Percentiles rank a stretch among this genome's conserved stretches.
Conservation (phyloP, 148 eudicot genomes). For the Chenopodium berlandieri region DNA sequence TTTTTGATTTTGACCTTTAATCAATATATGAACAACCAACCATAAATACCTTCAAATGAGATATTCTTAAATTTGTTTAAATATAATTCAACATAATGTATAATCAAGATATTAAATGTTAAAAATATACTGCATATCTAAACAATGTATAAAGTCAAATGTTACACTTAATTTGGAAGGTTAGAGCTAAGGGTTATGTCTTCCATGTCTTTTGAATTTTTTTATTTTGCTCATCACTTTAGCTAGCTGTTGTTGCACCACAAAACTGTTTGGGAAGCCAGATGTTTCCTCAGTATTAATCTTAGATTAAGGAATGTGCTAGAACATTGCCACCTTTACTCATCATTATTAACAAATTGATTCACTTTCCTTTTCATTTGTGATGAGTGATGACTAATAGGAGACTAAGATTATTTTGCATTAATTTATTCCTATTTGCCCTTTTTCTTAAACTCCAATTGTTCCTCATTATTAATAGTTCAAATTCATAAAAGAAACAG, state of each 20-base stretch:
- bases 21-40: no score
- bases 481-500: not conserved
- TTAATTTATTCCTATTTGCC: not conserved
- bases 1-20: no score
- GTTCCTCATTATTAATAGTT: not conserved
- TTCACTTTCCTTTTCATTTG: not conserved
- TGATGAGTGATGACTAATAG: not conserved
- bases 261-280: not conserved
- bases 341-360: not conserved
- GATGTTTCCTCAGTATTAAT: not conserved
- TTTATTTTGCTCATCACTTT: not conserved
- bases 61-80: no score
- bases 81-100: no score
- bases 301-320: not conserved
- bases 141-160: no score
- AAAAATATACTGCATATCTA: no score
- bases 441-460: not conserved
- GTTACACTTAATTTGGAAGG: no score
- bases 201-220: not conserved
- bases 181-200: no score
- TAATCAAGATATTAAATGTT: no score
- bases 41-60: no score
- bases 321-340: not conserved
- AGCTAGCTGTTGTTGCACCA: not conserved
- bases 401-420: not conserved